These are phyloP conservation scores for Taxillus chinensis DNA, from an alignment of 164 flowering plant genomes.

Conservation along the genomic window DNA sequence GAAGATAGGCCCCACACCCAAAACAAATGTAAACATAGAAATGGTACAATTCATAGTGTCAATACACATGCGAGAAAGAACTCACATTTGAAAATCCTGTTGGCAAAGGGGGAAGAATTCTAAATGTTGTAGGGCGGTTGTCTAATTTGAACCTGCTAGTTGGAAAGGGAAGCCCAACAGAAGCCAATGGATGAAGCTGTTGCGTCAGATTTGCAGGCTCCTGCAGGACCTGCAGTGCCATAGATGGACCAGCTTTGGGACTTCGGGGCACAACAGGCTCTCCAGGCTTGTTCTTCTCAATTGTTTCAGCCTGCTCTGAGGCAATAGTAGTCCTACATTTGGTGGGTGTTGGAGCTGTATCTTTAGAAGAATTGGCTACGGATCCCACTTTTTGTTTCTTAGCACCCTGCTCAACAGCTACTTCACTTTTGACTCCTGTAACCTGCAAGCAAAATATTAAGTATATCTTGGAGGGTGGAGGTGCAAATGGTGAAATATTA, in stretches of 20 bases:
- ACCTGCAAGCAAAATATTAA: constrained; percentile 38
- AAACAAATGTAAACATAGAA: not conserved
- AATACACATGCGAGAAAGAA: constrained; percentile 10
- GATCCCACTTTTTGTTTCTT: constrained; percentile 42
- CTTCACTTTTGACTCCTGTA: constrained; percentile 40
- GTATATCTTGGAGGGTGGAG: not conserved
- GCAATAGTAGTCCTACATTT: constrained; percentile 17
- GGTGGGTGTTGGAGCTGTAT: constrained; percentile 21
- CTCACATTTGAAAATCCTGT: constrained; percentile 62
- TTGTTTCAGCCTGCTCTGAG: constrained; percentile 20
- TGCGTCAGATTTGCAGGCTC: constrained; percentile 39
- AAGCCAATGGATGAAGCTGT: constrained; percentile 26
- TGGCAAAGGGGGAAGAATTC: constrained; percentile 71
- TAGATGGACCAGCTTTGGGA: constrained; percentile 24
- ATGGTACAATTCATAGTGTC: not conserved
- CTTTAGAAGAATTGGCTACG: constrained; percentile 18
- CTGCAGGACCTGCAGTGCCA: constrained; percentile 20
- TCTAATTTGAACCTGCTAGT: constrained; percentile 70
- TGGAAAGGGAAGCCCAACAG: constrained; percentile 27
- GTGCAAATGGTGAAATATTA: too few species aligned
- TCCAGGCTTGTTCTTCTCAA: constrained; percentile 23
- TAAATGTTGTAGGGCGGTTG: constrained; percentile 73
- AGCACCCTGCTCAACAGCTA: constrained; percentile 29
- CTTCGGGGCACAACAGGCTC: constrained; percentile 28
- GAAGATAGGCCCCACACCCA: not conserved